These are phyloP conservation scores for Serendipita sp. DNA, from an alignment of 768 basidiomycete species.

Conservation along the genomic window DNA sequence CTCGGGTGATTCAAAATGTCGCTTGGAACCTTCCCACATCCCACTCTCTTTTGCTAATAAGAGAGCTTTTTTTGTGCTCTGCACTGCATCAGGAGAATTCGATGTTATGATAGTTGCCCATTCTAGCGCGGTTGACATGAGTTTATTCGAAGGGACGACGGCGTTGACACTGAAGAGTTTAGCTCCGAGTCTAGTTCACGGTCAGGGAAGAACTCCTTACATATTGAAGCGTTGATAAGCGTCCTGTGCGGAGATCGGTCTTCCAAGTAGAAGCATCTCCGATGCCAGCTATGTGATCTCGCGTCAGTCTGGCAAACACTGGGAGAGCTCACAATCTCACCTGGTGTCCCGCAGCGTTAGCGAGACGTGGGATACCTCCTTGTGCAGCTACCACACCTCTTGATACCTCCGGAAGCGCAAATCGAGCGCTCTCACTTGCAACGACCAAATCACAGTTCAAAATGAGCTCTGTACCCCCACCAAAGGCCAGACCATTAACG, in stretches of 20 bases:
- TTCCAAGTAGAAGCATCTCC: conserved; percentile 61
- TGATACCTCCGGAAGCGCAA: conserved; percentile 65
- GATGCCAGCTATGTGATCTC: conserved; percentile 40
- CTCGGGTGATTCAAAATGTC: conserved; percentile 31
- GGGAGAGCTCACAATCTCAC: conserved; percentile 25
- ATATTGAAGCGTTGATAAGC: conserved; percentile 60
- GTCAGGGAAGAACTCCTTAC: conserved; percentile 29
- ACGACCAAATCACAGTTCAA: conserved; percentile 68
- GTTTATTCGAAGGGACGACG: conserved; percentile 40
- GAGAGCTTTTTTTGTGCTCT: conserved; percentile 58
- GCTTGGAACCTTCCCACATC: conserved; percentile 33
- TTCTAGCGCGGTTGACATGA: conserved; percentile 45
- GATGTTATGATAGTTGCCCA: conserved; percentile 41
- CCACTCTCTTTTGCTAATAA: conserved; percentile 35
- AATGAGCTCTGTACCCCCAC: conserved; percentile 48
- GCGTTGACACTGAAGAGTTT: conserved; percentile 42
- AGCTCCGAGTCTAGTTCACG: background rate
- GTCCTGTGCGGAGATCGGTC: conserved; percentile 47
- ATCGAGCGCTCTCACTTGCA: conserved; percentile 47
- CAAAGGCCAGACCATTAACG: conserved; percentile 46
- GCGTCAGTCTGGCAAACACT: background rate
- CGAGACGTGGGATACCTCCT: conserved; percentile 59
- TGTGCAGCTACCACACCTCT: conserved; percentile 58
- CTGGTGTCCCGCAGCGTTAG: conserved; percentile 57
- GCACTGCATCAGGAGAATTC: conserved; percentile 70